Conservation (phyloP, 2,329 filamentous ascomycete species). For the Apiospora hydei region DNA sequence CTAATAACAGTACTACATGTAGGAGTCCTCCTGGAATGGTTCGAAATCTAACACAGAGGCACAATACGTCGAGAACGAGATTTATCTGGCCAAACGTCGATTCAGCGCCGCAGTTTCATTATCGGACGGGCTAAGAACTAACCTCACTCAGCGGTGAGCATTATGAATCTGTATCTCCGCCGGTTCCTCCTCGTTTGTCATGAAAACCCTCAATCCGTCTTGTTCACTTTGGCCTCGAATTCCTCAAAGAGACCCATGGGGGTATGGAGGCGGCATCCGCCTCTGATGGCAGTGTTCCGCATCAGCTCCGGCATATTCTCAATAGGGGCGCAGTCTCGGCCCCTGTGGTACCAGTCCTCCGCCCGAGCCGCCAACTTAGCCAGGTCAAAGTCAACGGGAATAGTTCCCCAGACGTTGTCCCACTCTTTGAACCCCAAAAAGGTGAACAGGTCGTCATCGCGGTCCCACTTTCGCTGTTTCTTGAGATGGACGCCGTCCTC, state of each 20-base stretch:
- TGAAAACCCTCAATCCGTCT: neutral
- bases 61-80: too few relatives aligned
- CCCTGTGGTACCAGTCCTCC: neutral
- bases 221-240: neutral
- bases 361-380: neutral
- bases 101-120: too few relatives aligned
- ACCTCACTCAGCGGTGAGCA: too few relatives aligned
- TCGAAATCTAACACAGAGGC: too few relatives aligned
- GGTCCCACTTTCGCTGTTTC: neutral
- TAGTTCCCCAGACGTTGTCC: neutral
- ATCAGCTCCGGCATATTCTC: neutral
- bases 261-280: neutral
- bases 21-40: too few relatives aligned
- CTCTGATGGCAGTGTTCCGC: neutral
- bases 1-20: too few relatives aligned
- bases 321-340: neutral
- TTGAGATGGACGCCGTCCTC: neutral
- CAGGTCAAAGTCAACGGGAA: neutral
- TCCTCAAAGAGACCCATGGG: neutral
- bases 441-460: neutral
- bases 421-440: neutral
- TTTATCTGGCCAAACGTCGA: too few relatives aligned
- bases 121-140: too few relatives aligned
- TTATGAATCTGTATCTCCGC: too few relatives aligned
- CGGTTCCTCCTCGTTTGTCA: too few relatives aligned